Evolutionary conservation across 2,329 filamentous ascomycete genomes (phyloP).

Genomic region (Calonectria honghensis): DNA sequence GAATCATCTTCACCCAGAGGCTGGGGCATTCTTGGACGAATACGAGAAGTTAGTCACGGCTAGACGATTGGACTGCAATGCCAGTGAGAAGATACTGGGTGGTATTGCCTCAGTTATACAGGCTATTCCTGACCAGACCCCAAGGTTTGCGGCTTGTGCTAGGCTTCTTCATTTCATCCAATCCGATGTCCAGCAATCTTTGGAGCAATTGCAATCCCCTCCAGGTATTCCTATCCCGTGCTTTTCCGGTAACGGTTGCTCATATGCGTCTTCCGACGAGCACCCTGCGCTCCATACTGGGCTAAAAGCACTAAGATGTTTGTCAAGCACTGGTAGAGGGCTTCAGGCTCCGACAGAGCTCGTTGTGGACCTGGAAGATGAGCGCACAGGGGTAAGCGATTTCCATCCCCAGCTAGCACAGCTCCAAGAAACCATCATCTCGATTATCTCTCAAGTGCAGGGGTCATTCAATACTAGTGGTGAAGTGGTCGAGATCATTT

Average conservation of each 20-base stretch:
- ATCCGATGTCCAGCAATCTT: constrained; percentile 67
- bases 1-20: constrained; percentile 79
- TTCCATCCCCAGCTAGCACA: constrained; percentile 50
- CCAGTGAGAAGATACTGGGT: constrained; percentile 83
- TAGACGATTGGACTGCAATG: constrained; percentile 75
- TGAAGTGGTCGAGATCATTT: constrained; percentile 83
- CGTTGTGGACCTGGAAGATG: constrained; percentile 79
- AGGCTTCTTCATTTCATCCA: constrained; percentile 70
- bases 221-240: constrained; percentile 48
- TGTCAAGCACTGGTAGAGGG: constrained; percentile 82
- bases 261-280: constrained; percentile 61
- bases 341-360: constrained; percentile 81
- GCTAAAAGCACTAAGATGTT: constrained; percentile 77
- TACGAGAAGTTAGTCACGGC: constrained; percentile 78
- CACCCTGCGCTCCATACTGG: constrained; percentile 68
- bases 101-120: constrained; percentile 86
- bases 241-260: constrained; percentile 50
- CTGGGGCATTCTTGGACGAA: constrained; percentile 81
- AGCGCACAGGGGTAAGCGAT: constrained; percentile 46
- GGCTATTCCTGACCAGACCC: constrained; percentile 77
- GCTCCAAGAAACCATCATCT: constrained; percentile 69
- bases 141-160: constrained; percentile 69
- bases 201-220: constrained; percentile 47
- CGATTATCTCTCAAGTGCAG: constrained; percentile 68
- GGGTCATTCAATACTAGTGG: constrained; percentile 73